Evolutionary conservation across 129 eudicot genomes (phyloP).

Genomic region (Flaveria brownii): DNA sequence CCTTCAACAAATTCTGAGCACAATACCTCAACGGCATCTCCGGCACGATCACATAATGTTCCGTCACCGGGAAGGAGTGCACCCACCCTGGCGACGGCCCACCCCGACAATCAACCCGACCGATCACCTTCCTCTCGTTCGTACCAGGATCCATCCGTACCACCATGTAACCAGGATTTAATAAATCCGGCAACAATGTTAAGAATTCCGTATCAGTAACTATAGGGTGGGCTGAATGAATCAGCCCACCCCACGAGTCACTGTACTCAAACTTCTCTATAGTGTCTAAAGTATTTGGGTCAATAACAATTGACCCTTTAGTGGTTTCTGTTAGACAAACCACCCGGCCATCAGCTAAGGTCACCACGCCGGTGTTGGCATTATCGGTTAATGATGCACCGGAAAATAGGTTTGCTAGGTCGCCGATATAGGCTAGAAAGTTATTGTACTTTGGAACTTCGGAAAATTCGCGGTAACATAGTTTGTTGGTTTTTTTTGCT

Average conservation of each 20-base stretch:
- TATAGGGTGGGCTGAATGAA: constrained; percentile 96
- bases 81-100: constrained; percentile 97
- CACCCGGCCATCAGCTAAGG: constrained; percentile 79
- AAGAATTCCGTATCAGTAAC: constrained; percentile 73
- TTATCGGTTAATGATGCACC: constrained; percentile 92
- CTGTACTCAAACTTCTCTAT: constrained; percentile 75
- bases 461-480: constrained; percentile 92
- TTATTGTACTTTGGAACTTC: constrained; percentile 78
- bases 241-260: constrained; percentile 64
- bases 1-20: constrained; percentile 76
- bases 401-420: constrained; percentile 76
- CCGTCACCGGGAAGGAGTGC: constrained; percentile 95
- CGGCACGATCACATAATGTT: constrained; percentile 82
- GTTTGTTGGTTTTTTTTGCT: constrained; percentile 58
- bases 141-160: constrained; percentile 82
- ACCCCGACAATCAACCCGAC: constrained; percentile 79
- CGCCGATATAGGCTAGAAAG: constrained; percentile 75
- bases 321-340: constrained; percentile 89
- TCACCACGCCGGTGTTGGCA: constrained; percentile 88
- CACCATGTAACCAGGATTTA: constrained; percentile 78
- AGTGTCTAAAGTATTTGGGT: constrained; percentile 81
- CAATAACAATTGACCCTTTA: constrained; percentile 85
- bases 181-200: constrained; percentile 76
- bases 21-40: constrained; percentile 99
- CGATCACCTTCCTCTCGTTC: constrained; percentile 76